Base-by-base conservation (phyloP, 1,139 yeast species). In the Barnettozyma hawaiiensis region DNA sequence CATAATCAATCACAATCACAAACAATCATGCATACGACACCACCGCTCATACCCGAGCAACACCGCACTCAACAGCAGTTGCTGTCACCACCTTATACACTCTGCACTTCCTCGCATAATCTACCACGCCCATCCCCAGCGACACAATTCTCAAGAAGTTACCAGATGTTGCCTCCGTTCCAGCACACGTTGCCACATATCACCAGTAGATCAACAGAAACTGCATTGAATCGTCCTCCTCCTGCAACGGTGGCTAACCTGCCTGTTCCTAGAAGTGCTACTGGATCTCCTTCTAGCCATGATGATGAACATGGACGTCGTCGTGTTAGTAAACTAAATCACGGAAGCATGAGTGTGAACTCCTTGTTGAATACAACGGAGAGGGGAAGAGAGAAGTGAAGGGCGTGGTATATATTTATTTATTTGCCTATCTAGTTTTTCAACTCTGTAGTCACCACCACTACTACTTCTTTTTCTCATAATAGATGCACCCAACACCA, bases 401-500 rank as follows among this genome's bases (percentile, higher is more conserved):
- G n/a, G n/a, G n/a, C n/a, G 32, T 18, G 21, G 32, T 18, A 14
- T n/a, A n/a, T 19, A 32, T 32, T 32, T 32, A 21, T 20, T 21
- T 32, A 32, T 32, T 20, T 29, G 32, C 32, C 29, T 14, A 14
- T 26, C 3, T 24, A 5, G 7, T 24, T 24, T 12, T 24, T 12
- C 12, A 24, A 24, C 27, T 24, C 23, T 22, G n/a, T n/a, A n/a
- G n/a, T n/a, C n/a, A n/a, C n/a, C n/a, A n/a, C n/a, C n/a, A n/a
- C n/a, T n/a, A n/a, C n/a, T n/a, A n/a, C n/a, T n/a, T n/a, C n/a
- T n/a, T n/a, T n/a, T 42, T 40, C 20, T 56, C 49, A 63, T 84
- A 84, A 61, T 67, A 85, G 34, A 85, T 71, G 24, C 85, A 90
- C 21, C 85, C 74, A 34, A 76, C 67, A 40, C 71, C 70, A 16